Conservation (phyloP, 495 filamentous ascomycete genomes). For the Neurospora sp. region DNA sequence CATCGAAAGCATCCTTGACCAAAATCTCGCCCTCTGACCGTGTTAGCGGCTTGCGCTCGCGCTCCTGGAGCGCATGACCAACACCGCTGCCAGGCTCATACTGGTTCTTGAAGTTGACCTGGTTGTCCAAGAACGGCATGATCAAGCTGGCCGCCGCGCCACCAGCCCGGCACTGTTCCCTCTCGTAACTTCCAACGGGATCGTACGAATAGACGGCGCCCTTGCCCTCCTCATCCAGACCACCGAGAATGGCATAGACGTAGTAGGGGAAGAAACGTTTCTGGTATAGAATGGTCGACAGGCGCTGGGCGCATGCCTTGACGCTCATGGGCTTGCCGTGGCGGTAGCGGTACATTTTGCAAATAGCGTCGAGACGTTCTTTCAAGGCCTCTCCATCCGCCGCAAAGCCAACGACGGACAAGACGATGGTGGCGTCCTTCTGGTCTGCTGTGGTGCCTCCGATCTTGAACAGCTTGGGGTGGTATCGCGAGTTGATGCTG, state of each 20-base stretch:
- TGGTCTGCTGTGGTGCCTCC: conserved; percentile 79
- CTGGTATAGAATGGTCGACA: conserved; percentile 88
- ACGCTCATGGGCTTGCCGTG: conserved; percentile 90
- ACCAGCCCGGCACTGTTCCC: conserved; percentile 89
- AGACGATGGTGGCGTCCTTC: conserved; percentile 69
- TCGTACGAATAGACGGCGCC: conserved; percentile 96
- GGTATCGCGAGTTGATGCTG: conserved; percentile 93
- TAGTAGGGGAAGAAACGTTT: conserved; percentile 99
- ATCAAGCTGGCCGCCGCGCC: conserved; percentile 94
- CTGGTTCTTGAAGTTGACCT: conserved; percentile 99
- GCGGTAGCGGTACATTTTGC: conserved; percentile 95
- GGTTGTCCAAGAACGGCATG: conserved; percentile 98
- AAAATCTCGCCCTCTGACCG: conserved; percentile 67
- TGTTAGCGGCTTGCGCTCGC: conserved; percentile 53
- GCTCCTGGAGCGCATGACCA: conserved; percentile 67
- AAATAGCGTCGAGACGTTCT: conserved; percentile 78
- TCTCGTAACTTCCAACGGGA: conserved; percentile 90
- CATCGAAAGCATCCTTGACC: conserved; percentile 95
- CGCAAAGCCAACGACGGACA: conserved; percentile 91
- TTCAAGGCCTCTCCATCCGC: conserved; percentile 86
- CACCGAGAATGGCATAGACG: conserved; percentile 82
- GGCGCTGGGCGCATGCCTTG: conserved; percentile 80
- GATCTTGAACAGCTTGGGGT: conserved; percentile 93
- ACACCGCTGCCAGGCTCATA: conserved; percentile 80
- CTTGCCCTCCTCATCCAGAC: conserved; percentile 88